Conservation (phyloP, 345 rosid genomes). For the Sonneratia caseolaris region DNA sequence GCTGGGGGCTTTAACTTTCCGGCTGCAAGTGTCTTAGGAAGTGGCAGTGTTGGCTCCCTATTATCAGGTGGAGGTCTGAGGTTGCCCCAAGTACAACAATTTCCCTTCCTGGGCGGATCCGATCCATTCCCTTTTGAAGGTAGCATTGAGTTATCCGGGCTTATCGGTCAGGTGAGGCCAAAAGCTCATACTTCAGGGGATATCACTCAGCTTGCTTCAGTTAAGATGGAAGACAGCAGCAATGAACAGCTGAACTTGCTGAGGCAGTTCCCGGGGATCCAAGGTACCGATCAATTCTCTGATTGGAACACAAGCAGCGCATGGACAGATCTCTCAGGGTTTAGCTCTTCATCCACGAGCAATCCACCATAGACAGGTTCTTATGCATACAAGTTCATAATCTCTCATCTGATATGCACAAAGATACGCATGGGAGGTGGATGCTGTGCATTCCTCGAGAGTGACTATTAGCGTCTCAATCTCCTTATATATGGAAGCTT, state of each 20-base stretch:
- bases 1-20: conserved; percentile 32
- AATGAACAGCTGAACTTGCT: conserved; percentile 24
- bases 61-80: conserved; percentile 42
- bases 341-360: conserved; percentile 48
- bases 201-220: conserved; percentile 31
- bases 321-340: conserved; percentile 56
- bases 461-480: not conserved
- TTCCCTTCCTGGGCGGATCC: conserved; percentile 38
- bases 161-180: conserved; percentile 26
- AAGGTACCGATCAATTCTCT: conserved; percentile 39
- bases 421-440: not conserved
- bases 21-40: conserved; percentile 9
- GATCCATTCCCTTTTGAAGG: conserved; percentile 48
- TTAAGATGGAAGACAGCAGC: conserved; percentile 53
- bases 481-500: not conserved
- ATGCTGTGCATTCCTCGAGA: not conserved
- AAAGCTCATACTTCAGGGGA: conserved; percentile 19
- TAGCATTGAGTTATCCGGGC: conserved; percentile 20
- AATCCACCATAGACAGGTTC: conserved; percentile 6
- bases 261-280: conserved; percentile 43
- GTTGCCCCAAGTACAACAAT: conserved; percentile 36
- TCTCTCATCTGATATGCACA: not conserved
- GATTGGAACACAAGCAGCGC: conserved; percentile 11
- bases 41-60: conserved; percentile 23
- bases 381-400: not conserved